Conservation (phyloP, 768 basidiomycete genomes). For the Crepidotus variabilis region DNA sequence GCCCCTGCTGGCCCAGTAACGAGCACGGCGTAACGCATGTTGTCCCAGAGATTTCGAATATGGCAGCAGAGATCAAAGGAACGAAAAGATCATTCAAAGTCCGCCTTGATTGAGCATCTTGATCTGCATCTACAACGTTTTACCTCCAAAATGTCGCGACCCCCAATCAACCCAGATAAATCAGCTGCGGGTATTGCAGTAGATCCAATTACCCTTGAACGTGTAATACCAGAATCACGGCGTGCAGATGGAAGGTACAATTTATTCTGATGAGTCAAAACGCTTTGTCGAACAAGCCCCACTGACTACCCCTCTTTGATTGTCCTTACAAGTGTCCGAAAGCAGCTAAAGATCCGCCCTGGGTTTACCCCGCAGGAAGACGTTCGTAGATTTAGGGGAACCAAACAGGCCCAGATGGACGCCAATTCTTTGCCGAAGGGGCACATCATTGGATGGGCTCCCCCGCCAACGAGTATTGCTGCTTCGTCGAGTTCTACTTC, state of each 20-base stretch:
- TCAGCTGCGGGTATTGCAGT: constrained; percentile 76
- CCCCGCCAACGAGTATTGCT: constrained; percentile 45
- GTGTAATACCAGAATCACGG: constrained; percentile 82
- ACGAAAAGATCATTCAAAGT: constrained; percentile 27
- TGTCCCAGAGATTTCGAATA: constrained; percentile 8
- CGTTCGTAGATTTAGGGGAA: constrained; percentile 78
- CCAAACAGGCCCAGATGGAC: constrained; percentile 73
- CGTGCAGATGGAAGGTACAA: constrained; percentile 85
- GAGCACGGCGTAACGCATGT: constrained; percentile 86
- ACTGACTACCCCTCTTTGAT: constrained; percentile 9
- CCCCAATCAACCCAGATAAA: constrained; percentile 70
- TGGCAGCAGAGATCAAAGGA: constrained; percentile 5
- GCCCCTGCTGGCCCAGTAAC: constrained; percentile 97
- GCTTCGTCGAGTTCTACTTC: constrained; percentile 1
- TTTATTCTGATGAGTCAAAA: not conserved
- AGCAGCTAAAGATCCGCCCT: constrained; percentile 85
- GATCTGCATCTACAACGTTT: constrained; percentile 6
- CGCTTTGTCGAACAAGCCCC: constrained; percentile 4
- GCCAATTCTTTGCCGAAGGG: constrained; percentile 62
- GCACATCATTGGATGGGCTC: constrained; percentile 79
- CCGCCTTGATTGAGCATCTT: constrained; percentile 17
- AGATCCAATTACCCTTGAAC: constrained; percentile 82
- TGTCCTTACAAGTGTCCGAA: constrained; percentile 59
- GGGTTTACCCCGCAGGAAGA: constrained; percentile 96
- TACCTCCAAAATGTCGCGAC: constrained; percentile 56